Base-by-base conservation (phyloP, 306 rosid species). In the Pyrus pyrifolia region DNA sequence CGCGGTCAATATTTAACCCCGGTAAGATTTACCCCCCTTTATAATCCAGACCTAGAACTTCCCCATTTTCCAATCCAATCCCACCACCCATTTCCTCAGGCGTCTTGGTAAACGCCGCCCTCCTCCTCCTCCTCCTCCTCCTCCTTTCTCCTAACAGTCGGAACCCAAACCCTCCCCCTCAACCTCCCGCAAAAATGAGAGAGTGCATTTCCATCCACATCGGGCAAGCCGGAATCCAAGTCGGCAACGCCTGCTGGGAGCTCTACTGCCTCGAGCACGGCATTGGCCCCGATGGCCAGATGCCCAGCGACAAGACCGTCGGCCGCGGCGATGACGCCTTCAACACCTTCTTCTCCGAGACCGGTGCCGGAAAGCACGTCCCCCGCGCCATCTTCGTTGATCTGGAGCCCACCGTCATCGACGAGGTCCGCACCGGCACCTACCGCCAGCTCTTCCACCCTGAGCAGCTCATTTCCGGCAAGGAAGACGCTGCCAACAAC, bases 381-480 rank as follows among this genome's bases (percentile, higher is more conserved):
- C 98, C 98, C 5, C 93, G 98, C 21, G 94, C 98, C 14, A 80
- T 93, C 33, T 93, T 93, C 63, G 96, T 93, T 8, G 98, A 93
- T 80, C 92, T 93, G 1, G 98, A 93, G 61, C 98, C 98, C n/a
- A 93, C 96, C 66, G 98, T 93, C 72, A 90, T 93, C 22, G 98
- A 93, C 63, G 98, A 93, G 62, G 96, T 93, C 40, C 83, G 98
- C 71, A 90, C 96, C 53, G 98, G 98, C 3, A 18, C 93, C 6
- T 93, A 93, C 85, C 90, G 98, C 66, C 98, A 93, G 73, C 98
- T 93, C 40, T 93, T 93, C 86, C 98, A 93, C 76, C 98, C 96
- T 5, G 98, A 93, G 79, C 98, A 93, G 68, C 94, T 93, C 77
- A 93, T 93, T 78, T 86, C 90, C 74, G 98, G 96, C 81, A 93